These are phyloP conservation scores for Xylariales sp. DNA, from an alignment of 2,329 filamentous ascomycete species.

Conservation along the genomic window DNA sequence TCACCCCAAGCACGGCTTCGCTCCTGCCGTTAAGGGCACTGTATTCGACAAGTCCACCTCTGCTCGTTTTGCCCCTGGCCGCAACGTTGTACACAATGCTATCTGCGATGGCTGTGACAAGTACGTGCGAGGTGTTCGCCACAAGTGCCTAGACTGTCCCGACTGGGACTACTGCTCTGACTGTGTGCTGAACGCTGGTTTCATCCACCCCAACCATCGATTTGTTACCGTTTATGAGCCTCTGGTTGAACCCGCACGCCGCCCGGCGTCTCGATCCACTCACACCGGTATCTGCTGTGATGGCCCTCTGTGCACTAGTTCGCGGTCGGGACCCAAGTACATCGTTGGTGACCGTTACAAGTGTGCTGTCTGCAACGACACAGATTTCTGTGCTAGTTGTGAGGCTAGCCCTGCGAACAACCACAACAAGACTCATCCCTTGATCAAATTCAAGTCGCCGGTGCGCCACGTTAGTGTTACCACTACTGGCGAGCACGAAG, in stretches of 20 bases:
- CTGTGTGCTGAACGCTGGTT: constrained; percentile 63
- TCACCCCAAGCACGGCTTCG: constrained; percentile 81
- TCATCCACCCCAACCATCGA: constrained; percentile 76
- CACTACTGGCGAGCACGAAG: constrained; percentile 72
- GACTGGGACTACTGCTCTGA: constrained; percentile 92
- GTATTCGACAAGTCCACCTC: constrained; percentile 57
- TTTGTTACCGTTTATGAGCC: constrained; percentile 85
- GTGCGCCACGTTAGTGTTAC: constrained; percentile 84
- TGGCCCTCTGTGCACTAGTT: constrained; percentile 74
- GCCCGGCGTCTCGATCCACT: constrained; percentile 38
- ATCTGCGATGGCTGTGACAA: constrained; percentile 93
- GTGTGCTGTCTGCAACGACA: constrained; percentile 92
- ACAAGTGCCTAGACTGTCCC: constrained; percentile 96
- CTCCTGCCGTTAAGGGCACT: constrained; percentile 59
- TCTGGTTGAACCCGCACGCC: constrained; percentile 38
- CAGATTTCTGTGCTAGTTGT: constrained; percentile 91
- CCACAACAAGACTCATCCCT: constrained; percentile 93
- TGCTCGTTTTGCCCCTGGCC: constrained; percentile 70
- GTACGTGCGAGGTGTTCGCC: constrained; percentile 80
- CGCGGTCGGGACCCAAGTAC: constrained; percentile 54
- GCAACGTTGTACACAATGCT: constrained; percentile 77
- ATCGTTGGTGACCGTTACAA: constrained; percentile 91
- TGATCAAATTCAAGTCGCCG: constrained; percentile 95
- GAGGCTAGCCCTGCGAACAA: constrained; percentile 79
- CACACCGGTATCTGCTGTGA: constrained; percentile 93